Conservation (phyloP, 129 eudicot genomes). For the Artemisia argyi region DNA sequence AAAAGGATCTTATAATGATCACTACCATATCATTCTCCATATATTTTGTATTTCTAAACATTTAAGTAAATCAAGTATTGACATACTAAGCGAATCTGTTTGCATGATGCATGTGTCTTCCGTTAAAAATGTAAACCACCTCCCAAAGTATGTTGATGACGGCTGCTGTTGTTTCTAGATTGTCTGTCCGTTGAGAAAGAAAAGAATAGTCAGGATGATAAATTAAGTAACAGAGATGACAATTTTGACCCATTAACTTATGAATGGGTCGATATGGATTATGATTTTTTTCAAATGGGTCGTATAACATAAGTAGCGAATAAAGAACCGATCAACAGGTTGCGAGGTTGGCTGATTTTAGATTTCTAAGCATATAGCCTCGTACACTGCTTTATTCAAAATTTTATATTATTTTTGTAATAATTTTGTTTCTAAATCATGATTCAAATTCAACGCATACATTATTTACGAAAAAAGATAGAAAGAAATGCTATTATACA, state of each 20-base stretch:
- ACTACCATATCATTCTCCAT: neutral
- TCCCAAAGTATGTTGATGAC: neutral
- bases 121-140: neutral
- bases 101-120: constrained; percentile 16
- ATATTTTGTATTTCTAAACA: constrained; percentile 11
- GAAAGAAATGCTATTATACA: no score
- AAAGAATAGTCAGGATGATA: neutral
- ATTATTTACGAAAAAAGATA: no score
- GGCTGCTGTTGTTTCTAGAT: constrained; percentile 1
- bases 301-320: neutral
- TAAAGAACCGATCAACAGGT: no score
- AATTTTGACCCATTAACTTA: neutral
- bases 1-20: constrained; percentile 7
- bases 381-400: no score
- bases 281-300: neutral
- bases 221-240: neutral
- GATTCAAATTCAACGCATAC: no score
- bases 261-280: no score
- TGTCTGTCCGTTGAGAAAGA: neutral
- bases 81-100: neutral
- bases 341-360: no score
- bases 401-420: no score
- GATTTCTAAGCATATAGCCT: no score
- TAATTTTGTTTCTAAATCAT: no score
- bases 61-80: constrained; percentile 7